Base-by-base conservation (phyloP, 2,329 filamentous ascomycete genomes). In the Talaromyces sp. region DNA sequence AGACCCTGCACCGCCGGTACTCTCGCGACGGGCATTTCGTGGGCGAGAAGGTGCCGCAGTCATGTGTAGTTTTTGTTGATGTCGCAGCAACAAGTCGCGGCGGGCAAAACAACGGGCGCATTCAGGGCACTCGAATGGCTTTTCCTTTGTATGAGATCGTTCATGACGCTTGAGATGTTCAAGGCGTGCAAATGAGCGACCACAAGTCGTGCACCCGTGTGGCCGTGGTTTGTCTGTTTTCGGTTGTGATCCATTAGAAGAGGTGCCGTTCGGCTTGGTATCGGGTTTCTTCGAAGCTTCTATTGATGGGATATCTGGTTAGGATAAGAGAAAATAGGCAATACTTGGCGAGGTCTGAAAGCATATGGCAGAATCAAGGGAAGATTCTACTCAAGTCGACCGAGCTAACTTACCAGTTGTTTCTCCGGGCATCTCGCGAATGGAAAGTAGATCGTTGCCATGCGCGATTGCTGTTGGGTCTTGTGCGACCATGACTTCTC, bases 21-120 rank as follows among this genome's bases (percentile, higher is more conserved):
- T 97, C 77, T 97, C 94, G 63, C 94, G 85, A 64, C 93, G 88
- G 66, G 76, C 80, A 66, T 91, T 92, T 66, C 92, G 86, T 46
- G 92, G 91, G 61, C 92, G 85, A 5, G 91, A 91, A 5, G 94
- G 89, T 0, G 91, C 91, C 11, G 90, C 89, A 25, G 91, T 91
- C 81, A 96, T 91, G 73, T 99, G 94, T 50, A 99, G 83, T 80
- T 99, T 99, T 80, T 99, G 94, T 81, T 99, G 94, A 76, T 99
- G 94, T 60, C 94, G 86, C 64, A 99, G 79, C 57, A 99, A 82
- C 65, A 99, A 77, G 74, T 99, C 94, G 64, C 94, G 86, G 61
- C 94, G 86, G 60, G 94, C 94, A 75, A 99, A 99, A 77, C 94
- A 97, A 76, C 94, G 81, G 37, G 90, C 84, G 75, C 94, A 99